phyloP scores from a whole-genome alignment of 2,329 filamentous ascomycete species.

The Ceratocystis alfenasii region DNA sequence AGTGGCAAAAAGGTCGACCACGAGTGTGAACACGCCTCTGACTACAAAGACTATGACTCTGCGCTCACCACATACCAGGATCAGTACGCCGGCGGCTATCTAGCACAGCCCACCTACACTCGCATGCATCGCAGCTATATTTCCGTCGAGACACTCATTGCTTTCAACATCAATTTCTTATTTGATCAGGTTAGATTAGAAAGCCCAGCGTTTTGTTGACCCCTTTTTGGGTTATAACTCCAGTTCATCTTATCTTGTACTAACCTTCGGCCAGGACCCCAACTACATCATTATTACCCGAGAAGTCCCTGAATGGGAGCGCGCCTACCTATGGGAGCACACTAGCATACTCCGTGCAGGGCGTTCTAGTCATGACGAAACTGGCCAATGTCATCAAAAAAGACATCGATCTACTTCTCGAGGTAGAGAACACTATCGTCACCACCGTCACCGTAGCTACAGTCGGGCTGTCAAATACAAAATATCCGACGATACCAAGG shows the following conservation, averaged over 20 bases:
- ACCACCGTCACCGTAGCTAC: constrained; percentile 32
- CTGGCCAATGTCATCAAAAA: constrained; percentile 32
- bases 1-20: constrained; percentile 38
- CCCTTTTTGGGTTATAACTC: no score
- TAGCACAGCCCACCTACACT: constrained; percentile 42
- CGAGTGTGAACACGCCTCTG: not conserved
- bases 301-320: constrained; percentile 59
- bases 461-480: constrained; percentile 11
- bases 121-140: constrained; percentile 51
- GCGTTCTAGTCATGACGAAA: constrained; percentile 29
- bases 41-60: not conserved
- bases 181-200: constrained; percentile 44
- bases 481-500: constrained; percentile 28
- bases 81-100: not conserved
- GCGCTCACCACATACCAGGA: not conserved
- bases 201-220: not conserved
- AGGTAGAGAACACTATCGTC: constrained; percentile 34
- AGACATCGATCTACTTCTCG: not conserved
- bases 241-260: no score
- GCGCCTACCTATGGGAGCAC: constrained; percentile 60
- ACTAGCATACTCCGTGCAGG: constrained; percentile 52
- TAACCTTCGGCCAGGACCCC: constrained; percentile 38
- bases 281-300: constrained; percentile 61
- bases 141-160: constrained; percentile 48
- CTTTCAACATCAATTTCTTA: constrained; percentile 46